Conservation (phyloP, 768 basidiomycete genomes). For the Infundibulicybe gibba region DNA sequence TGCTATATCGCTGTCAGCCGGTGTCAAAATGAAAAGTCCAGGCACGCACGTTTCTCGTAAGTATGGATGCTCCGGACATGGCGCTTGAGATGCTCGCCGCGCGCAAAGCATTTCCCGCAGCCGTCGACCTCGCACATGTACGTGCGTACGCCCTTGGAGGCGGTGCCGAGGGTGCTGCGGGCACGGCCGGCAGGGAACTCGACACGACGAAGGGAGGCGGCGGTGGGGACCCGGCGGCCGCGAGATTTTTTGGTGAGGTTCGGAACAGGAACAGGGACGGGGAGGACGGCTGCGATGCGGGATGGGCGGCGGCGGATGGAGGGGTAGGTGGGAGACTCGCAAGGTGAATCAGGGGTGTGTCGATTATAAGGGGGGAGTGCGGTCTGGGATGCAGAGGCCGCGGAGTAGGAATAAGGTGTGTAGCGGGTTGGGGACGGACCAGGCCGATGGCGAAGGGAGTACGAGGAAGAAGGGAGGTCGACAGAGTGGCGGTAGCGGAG, state of each 20-base stretch:
- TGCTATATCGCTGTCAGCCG: neutral
- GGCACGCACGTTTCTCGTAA: slow-evolving; percentile 74
- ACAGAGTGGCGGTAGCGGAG: slow-evolving; percentile 4
- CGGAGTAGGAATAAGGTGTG: slow-evolving; percentile 6
- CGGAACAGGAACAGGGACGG: slow-evolving; percentile 42
- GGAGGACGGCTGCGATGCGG: slow-evolving; percentile 22
- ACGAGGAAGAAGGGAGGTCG: slow-evolving; percentile 2
- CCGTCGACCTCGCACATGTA: slow-evolving; percentile 67
- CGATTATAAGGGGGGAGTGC: slow-evolving; percentile 1
- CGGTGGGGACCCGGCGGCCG: slow-evolving; percentile 45
- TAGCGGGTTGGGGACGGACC: slow-evolving; percentile 8
- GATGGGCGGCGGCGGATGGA: slow-evolving; percentile 9
- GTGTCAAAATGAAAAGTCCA: neutral
- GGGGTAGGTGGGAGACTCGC: neutral
- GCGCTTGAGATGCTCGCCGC: slow-evolving; percentile 79
- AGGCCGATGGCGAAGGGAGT: slow-evolving; percentile 1
- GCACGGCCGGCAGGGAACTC: neutral
- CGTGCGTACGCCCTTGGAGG: slow-evolving; percentile 30
- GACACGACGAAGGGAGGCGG: slow-evolving; percentile 9
- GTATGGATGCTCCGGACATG: slow-evolving; percentile 82
- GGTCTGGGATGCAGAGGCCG: slow-evolving; percentile 8
- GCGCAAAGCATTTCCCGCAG: slow-evolving; percentile 76
- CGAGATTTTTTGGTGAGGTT: slow-evolving; percentile 47
- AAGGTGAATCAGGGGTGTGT: neutral
- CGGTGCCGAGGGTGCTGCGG: neutral